A percentile compares a stretch with the other conserved stretches of the same genome.
phyloP scores from a whole-genome alignment of 106 monocot species.

The Hemerocallis citrina region DNA sequence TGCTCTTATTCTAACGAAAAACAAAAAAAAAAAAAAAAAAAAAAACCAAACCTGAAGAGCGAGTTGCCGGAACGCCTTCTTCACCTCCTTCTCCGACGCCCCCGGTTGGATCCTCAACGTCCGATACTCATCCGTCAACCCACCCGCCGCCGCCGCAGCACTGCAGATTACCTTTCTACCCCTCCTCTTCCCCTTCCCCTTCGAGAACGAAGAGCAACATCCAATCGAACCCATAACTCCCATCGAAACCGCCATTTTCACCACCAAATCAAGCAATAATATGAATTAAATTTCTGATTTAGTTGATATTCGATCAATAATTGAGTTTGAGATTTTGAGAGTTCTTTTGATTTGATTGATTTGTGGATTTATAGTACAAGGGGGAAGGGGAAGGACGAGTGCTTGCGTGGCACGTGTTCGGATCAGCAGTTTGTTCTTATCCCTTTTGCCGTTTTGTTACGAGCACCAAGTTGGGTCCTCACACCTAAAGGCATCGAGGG shows the following conservation, averaged over 20 bases:
- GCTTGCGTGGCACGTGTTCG: constrained; percentile 11
- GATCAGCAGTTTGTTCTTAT: not conserved
- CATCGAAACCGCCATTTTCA: constrained; percentile 14
- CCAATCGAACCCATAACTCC: not conserved
- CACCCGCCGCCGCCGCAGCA: constrained; percentile 8
- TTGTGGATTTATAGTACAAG: not conserved
- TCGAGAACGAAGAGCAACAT: not conserved
- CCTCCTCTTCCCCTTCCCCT: not conserved
- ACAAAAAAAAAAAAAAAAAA: not conserved
- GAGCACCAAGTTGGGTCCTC: no score
- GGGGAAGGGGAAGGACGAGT: not conserved
- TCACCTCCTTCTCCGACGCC: constrained; percentile 74
- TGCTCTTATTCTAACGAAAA: no score
- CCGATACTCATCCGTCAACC: constrained; percentile 42
- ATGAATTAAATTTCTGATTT: no score
- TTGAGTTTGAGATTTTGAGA: not conserved
- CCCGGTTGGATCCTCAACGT: constrained; percentile 53
- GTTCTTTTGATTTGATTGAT: not conserved
- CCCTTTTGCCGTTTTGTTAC: no score
- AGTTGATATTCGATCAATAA: not conserved
- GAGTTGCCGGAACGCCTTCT: constrained; percentile 71
- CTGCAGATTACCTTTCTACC: not conserved
- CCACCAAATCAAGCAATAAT: not conserved
- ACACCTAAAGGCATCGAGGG: no score
- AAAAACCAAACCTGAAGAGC: constrained; percentile 48